phyloP scores from a whole-genome alignment of 2,329 filamentous ascomycete genomes.

The Aspergillus spinulosporus region DNA sequence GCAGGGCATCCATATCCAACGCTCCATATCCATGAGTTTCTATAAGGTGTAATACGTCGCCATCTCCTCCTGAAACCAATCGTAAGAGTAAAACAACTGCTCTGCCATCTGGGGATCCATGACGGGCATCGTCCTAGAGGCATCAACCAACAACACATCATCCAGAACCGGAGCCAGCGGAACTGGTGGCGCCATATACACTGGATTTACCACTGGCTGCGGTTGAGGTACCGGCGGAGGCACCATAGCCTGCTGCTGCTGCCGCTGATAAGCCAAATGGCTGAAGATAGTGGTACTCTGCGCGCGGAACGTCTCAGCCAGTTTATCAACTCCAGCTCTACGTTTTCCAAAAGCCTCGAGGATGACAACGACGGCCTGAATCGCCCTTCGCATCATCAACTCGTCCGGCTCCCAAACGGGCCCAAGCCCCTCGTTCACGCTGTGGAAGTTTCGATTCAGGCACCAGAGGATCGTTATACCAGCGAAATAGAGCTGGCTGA shows the following conservation, averaged over 20 bases:
- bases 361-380: constrained; percentile 39
- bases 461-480: constrained; percentile 45
- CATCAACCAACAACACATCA: constrained; percentile 37
- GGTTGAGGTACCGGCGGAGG: constrained; percentile 3
- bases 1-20: background rate
- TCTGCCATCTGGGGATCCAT: constrained; percentile 40
- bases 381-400: constrained; percentile 38
- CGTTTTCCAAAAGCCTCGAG: constrained; percentile 43
- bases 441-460: constrained; percentile 40
- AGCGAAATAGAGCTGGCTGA: constrained; percentile 42
- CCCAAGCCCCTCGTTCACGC: constrained; percentile 30
- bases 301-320: constrained; percentile 40
- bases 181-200: constrained; percentile 26
- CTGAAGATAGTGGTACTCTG: constrained; percentile 42
- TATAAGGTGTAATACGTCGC: constrained; percentile 38
- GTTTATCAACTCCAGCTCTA: constrained; percentile 38
- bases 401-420: constrained; percentile 39
- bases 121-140: constrained; percentile 31
- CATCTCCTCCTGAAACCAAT: constrained; percentile 44
- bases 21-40: background rate
- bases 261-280: constrained; percentile 38
- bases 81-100: constrained; percentile 40
- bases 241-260: constrained; percentile 23
- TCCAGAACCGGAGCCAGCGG: constrained; percentile 37
- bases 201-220: constrained; percentile 14